phyloP scores from a whole-genome alignment of 441 rosid genomes.

The Eutrema salsugineum region DNA sequence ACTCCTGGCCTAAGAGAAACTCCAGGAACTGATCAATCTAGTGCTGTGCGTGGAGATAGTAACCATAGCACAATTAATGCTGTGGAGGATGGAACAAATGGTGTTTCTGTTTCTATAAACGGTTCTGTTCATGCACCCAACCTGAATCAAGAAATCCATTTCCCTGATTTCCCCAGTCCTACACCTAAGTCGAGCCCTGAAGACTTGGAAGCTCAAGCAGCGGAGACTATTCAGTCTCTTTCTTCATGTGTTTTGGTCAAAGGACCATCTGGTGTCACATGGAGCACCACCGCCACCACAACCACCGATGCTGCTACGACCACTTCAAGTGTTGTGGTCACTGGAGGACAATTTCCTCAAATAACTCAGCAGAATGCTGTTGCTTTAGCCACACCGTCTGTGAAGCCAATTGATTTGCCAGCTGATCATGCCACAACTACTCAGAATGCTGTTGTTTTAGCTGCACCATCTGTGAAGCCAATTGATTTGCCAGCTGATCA shows the following conservation, averaged over 20 bases:
- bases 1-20: conserved; percentile 19
- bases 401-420: conserved; percentile 36
- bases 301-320: conserved; percentile 27
- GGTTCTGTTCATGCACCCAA: conserved; percentile 37
- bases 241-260: conserved; percentile 47
- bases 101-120: conserved; percentile 30
- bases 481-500: conserved; percentile 32
- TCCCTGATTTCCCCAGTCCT: conserved; percentile 49
- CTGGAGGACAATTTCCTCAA: conserved; percentile 55
- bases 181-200: conserved; percentile 45
- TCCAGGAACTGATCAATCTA: conserved; percentile 17
- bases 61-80: conserved; percentile 1
- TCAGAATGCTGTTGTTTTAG: conserved; percentile 36
- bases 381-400: conserved; percentile 45
- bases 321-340: conserved; percentile 56
- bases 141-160: conserved; percentile 43
- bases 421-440: conserved; percentile 44
- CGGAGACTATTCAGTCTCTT: conserved; percentile 46
- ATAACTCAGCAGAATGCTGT: conserved; percentile 39
- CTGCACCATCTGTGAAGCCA: conserved; percentile 49
- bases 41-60: conserved; percentile 17
- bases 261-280: conserved; percentile 63
- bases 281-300: conserved; percentile 49
- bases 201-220: conserved; percentile 46
- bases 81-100: conserved; percentile 23